These are phyloP conservation scores for Priceomyces fermenticarens DNA, from an alignment of 805 yeast species.

Conservation along the genomic window DNA sequence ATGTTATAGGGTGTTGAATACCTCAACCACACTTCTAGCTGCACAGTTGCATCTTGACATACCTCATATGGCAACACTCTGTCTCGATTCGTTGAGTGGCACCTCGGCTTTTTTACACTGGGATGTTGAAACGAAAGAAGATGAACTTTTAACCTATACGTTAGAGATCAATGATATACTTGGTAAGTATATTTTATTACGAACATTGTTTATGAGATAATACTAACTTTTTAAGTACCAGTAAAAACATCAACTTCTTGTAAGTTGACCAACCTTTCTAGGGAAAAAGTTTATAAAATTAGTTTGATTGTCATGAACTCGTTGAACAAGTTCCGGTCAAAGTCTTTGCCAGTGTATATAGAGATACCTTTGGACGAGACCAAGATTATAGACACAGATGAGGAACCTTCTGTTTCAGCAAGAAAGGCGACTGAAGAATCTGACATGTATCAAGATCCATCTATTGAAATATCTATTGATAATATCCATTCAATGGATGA, in stretches of 20 bases:
- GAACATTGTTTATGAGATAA: not conserved
- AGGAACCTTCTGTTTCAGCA: constrained; percentile 2
- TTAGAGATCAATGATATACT: constrained; percentile 33
- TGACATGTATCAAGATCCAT: not conserved
- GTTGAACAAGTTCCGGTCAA: constrained; percentile 31
- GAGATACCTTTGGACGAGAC: constrained; percentile 18
- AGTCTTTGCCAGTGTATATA: constrained; percentile 30
- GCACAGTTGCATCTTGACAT: constrained; percentile 48
- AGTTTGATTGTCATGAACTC: constrained; percentile 36
- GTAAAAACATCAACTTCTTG: constrained; percentile 34
- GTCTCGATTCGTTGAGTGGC: constrained; percentile 51
- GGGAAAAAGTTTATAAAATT: constrained; percentile 28
- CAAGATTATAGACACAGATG: constrained; percentile 2
- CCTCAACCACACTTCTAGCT: constrained; percentile 48
- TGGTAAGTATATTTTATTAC: constrained; percentile 6
- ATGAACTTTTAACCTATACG: constrained; percentile 31
- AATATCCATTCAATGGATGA: constrained; percentile 14
- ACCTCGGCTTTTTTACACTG: constrained; percentile 52
- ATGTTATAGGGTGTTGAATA: constrained; percentile 30
- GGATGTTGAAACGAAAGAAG: constrained; percentile 37
- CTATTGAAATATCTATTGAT: constrained; percentile 1
- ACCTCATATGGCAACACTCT: constrained; percentile 54
- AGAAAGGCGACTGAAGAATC: not conserved
- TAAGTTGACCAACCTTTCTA: constrained; percentile 26
- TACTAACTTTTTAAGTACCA: constrained; percentile 21